phyloP scores from a whole-genome alignment of 73 alveolate genomes.

The Tetrahymena malaccensis region DNA sequence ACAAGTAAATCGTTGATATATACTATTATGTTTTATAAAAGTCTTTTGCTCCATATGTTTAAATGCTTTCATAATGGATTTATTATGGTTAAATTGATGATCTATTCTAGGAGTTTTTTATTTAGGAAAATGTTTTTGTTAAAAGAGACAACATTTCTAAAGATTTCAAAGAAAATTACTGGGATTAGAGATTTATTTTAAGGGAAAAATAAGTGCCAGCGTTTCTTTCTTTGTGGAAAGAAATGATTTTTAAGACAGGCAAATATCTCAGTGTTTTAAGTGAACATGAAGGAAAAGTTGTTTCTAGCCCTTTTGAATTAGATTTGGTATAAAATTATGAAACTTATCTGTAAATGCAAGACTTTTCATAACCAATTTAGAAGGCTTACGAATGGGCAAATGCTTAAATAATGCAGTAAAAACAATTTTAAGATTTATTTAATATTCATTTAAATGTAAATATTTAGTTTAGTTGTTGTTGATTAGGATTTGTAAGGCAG shows the following conservation, averaged over 20 bases:
- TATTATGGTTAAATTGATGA: constrained; percentile 89
- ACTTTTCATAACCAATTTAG: constrained; percentile 58
- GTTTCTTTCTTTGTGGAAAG: constrained; percentile 69
- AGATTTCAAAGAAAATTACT: constrained; percentile 79
- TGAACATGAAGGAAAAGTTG: constrained; percentile 78
- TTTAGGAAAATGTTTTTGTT: constrained; percentile 62
- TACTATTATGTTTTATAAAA: constrained; percentile 74
- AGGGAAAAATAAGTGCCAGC: constrained; percentile 76
- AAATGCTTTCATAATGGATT: constrained; percentile 85
- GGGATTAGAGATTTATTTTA: constrained; percentile 84
- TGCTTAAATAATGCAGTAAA: neutral
- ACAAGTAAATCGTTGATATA: constrained; percentile 67
- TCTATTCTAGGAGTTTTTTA: constrained; percentile 87
- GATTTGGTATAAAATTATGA: constrained; percentile 43
- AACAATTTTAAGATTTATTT: neutral
- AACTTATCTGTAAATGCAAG: constrained; percentile 7
- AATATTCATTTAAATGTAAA: neutral
- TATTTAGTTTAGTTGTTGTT: neutral
- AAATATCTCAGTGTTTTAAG: constrained; percentile 84
- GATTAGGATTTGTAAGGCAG: constrained; percentile 25
- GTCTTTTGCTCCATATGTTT: constrained; percentile 79
- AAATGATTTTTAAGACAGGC: constrained; percentile 81
- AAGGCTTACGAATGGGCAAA: constrained; percentile 70
- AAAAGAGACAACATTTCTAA: constrained; percentile 75
- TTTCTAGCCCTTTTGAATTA: constrained; percentile 73